phyloP scores from a whole-genome alignment of 179 eudicot genomes.

The Pouteria campechiana region DNA sequence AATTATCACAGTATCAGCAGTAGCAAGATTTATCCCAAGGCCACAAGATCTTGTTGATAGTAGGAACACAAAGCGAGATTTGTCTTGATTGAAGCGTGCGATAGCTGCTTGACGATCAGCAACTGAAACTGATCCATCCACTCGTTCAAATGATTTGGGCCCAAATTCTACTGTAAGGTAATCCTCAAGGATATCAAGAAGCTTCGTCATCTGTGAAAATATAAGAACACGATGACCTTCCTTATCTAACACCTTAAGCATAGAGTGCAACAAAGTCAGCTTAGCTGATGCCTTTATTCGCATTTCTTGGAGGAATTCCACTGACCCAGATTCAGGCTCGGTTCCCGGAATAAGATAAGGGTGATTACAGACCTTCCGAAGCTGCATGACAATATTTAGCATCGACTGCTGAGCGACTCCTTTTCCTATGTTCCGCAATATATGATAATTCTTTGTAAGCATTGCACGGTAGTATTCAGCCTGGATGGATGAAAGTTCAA shows the following conservation, averaged over 20 bases:
- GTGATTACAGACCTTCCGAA: slow-evolving; percentile 95
- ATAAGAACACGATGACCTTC: slow-evolving; percentile 94
- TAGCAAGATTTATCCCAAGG: slow-evolving; percentile 95
- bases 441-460: slow-evolving; percentile 93
- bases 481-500: slow-evolving; percentile 87
- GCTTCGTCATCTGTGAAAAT: slow-evolving; percentile 99
- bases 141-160: slow-evolving; percentile 83
- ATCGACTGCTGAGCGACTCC: slow-evolving; percentile 94
- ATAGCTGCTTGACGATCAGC: slow-evolving; percentile 90
- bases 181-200: slow-evolving; percentile 95
- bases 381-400: slow-evolving; percentile 97
- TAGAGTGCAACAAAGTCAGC: slow-evolving; percentile 83
- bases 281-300: slow-evolving; percentile 98
- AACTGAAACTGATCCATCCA: slow-evolving; percentile 95
- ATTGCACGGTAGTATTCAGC: slow-evolving; percentile 98
- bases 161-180: slow-evolving; percentile 87
- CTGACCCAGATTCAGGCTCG: slow-evolving; percentile 88
- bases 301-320: slow-evolving; percentile 96
- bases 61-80: slow-evolving; percentile 82
- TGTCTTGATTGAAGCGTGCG: slow-evolving; percentile 93
- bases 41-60: slow-evolving; percentile 97
- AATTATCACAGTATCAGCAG: slow-evolving; percentile 96
- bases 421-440: slow-evolving; percentile 84
- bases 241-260: slow-evolving; percentile 71
- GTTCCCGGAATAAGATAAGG: slow-evolving; percentile 98